These are phyloP conservation scores for Starmerella apicola DNA, from an alignment of 805 yeast species.

Conservation along the genomic window DNA sequence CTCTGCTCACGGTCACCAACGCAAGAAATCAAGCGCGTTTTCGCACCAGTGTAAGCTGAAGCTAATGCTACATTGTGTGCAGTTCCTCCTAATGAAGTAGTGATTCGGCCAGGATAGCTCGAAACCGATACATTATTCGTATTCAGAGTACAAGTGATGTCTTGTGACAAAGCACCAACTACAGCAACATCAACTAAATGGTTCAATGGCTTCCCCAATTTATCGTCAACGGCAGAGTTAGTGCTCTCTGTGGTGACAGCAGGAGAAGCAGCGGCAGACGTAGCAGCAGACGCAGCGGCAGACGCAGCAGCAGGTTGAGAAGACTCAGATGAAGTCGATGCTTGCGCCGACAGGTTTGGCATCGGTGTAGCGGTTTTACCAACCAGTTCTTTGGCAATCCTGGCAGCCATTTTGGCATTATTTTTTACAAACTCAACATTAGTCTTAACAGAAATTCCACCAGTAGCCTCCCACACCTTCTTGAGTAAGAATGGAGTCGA, in stretches of 20 bases:
- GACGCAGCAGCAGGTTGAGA: not conserved
- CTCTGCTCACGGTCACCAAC: slow-evolving; percentile 23
- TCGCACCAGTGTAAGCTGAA: slow-evolving; percentile 29
- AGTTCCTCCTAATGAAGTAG: slow-evolving; percentile 65
- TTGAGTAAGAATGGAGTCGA: slow-evolving; percentile 66
- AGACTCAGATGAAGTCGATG: not conserved
- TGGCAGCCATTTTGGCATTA: slow-evolving; percentile 57
- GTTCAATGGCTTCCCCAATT: slow-evolving; percentile 5
- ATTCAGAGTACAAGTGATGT: slow-evolving; percentile 44
- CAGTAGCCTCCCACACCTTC: slow-evolving; percentile 52
- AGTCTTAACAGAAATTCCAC: slow-evolving; percentile 56
- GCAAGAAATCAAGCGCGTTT: slow-evolving; percentile 15
- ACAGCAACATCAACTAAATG: slow-evolving; percentile 30
- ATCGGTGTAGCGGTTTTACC: not conserved
- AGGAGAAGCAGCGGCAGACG: not conserved
- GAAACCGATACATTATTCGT: slow-evolving; percentile 30
- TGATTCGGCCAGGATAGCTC: slow-evolving; percentile 58
- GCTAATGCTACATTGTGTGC: slow-evolving; percentile 72
- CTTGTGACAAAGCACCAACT: slow-evolving; percentile 69
- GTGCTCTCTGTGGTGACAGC: not conserved
- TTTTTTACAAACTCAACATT: slow-evolving; percentile 67
- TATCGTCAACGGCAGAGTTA: slow-evolving; percentile 7
- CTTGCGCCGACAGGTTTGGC: not conserved
- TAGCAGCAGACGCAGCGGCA: not conserved
- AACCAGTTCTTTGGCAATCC: slow-evolving; percentile 47